Base-by-base conservation (phyloP, 495 filamentous ascomycete species). In the Cladorrhinum samala region DNA sequence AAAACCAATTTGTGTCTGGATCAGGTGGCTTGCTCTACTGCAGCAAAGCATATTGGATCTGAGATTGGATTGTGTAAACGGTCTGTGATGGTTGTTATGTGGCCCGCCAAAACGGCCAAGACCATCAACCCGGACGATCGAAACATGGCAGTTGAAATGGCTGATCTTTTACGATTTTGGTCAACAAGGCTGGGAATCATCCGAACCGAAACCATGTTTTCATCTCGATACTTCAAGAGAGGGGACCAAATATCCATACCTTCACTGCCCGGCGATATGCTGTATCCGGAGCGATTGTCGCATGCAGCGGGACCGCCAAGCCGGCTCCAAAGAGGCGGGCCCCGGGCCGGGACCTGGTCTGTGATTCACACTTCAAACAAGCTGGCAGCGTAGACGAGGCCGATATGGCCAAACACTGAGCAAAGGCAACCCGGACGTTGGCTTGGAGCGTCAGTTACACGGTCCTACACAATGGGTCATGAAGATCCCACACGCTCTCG, bases 221-320 rank as follows among this genome's bases (percentile, higher is more conserved):
- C 18, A 45, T 45, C 42, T 8, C 7, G 4, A 21, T 30, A 23
- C 4, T 14, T 5, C 39, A 41, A n/a, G n/a, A 14, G 13, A 8
- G 5, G 13, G 7, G 17, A 41, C 6, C 14, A 7, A 37, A 37
- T 37, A 14, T 41, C 25, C 14, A 2, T 6, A 6, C 17, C 30
- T 13, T 9, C 27, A 21, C 47, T 17, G 16, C 33, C 33, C 5
- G 43, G 6, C 14, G 17, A n/a, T 45, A 45, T 45, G 16, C 18
- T 14, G 6, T 16, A 14, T 23, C 30, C 24, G 24, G 23, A 14
- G 24, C 20, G 18, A 25, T 23, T n/a, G n/a, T n/a, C n/a, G n/a
- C n/a, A n/a, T n/a, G n/a, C n/a, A n/a, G n/a, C 27, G 27, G 21
- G 42, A 25, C 8, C 33, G 49, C 49, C 44, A 49, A 52, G 54